phyloP scores from a whole-genome alignment of 2,329 filamentous ascomycete species.

The Claviceps monticola region DNA sequence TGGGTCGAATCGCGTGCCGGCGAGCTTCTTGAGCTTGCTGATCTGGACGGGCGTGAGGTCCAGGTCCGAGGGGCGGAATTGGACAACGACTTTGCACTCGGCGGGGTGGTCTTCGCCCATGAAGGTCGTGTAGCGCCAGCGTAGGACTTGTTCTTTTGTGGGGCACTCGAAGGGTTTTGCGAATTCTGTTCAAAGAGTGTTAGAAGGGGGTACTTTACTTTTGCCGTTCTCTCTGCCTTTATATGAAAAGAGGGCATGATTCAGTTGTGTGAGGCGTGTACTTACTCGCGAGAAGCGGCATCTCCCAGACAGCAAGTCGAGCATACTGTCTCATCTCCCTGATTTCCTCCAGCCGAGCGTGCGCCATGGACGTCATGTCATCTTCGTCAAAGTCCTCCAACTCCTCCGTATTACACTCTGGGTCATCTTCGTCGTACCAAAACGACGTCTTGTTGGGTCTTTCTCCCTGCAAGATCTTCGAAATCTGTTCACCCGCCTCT shows the following conservation, averaged over 20 bases:
- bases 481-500: constrained; percentile 18
- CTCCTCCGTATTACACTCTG: constrained; percentile 35
- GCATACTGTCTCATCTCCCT: constrained; percentile 82
- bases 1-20: constrained; percentile 77
- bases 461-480: constrained; percentile 17
- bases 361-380: constrained; percentile 70
- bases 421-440: constrained; percentile 37
- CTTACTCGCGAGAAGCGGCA: constrained; percentile 81
- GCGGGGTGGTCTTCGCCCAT: constrained; percentile 89
- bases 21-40: constrained; percentile 76
- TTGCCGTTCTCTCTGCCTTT: too few relatives aligned
- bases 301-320: constrained; percentile 82
- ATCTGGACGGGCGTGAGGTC: constrained; percentile 53
- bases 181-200: constrained; percentile 43
- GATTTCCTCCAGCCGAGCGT: constrained; percentile 77
- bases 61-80: constrained; percentile 68
- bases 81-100: constrained; percentile 83
- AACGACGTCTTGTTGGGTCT: constrained; percentile 26
- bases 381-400: constrained; percentile 58
- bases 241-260: background rate
- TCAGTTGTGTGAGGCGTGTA: constrained; percentile 9
- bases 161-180: constrained; percentile 70
- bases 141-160: constrained; percentile 52
- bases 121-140: constrained; percentile 95
- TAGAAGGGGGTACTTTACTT: background rate